phyloP scores from a whole-genome alignment of 371 early-diverging fungal genomes.

The Conidiobolus incongruus region DNA sequence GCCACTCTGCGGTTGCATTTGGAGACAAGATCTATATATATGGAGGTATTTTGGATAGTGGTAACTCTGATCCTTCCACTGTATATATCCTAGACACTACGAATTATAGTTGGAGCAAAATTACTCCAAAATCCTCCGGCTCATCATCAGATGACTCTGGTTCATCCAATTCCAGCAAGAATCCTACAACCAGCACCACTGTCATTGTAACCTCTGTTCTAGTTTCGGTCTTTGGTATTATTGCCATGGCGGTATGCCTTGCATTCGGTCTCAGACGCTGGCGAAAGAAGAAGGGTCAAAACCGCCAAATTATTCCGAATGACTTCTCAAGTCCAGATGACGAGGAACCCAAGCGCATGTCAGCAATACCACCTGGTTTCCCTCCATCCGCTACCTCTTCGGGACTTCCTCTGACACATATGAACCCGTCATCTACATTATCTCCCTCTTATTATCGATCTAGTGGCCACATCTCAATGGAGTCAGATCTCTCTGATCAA shows the following conservation, averaged over 20 bases:
- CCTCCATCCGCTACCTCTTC: no score
- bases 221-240: conserved; percentile 1
- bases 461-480: no score
- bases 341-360: no score
- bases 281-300: conserved; percentile 1
- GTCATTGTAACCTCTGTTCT: conserved; percentile 1
- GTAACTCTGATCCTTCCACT: background rate
- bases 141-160: background rate
- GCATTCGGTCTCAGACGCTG: background rate
- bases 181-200: background rate
- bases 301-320: background rate
- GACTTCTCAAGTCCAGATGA: no score
- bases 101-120: background rate
- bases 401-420: no score
- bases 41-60: background rate
- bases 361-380: no score
- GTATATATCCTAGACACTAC: background rate
- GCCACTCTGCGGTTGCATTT: background rate
- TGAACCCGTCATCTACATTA: no score
- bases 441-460: no score
- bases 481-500: no score
- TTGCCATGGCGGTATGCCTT: background rate
- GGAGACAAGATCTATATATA: conserved; percentile 2
- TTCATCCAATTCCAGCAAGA: background rate
- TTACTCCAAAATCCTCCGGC: background rate